These are phyloP conservation scores for Amanita rubescens DNA, from an alignment of 768 basidiomycete species.

Conservation along the genomic window DNA sequence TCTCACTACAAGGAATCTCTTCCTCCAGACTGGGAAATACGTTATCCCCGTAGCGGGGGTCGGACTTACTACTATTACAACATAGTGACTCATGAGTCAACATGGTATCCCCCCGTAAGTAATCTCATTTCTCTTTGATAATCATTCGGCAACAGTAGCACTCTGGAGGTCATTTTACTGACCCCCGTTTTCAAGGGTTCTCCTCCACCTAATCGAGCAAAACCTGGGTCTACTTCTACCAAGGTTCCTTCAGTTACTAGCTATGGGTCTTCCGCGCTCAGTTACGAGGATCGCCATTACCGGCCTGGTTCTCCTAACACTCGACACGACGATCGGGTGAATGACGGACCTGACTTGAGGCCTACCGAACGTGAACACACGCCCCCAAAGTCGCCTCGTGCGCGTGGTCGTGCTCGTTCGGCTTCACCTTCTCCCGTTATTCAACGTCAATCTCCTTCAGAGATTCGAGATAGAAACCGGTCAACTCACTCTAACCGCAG, in stretches of 20 bases:
- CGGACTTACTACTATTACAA: conserved; percentile 53
- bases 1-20: conserved; percentile 25
- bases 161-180: not conserved
- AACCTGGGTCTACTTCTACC: conserved; percentile 10
- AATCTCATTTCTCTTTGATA: conserved; percentile 10
- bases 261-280: conserved; percentile 15
- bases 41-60: conserved; percentile 40
- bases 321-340: conserved; percentile 15
- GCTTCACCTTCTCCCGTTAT: not conserved
- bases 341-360: not conserved
- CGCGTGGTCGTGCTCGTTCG: not conserved
- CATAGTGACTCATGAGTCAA: conserved; percentile 43
- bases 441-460: not conserved
- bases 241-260: conserved; percentile 11
- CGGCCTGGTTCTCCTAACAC: conserved; percentile 35
- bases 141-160: conserved; percentile 17
- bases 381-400: conserved; percentile 4
- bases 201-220: not conserved
- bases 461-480: not conserved
- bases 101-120: conserved; percentile 48
- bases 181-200: not conserved
- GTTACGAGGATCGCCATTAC: conserved; percentile 58
- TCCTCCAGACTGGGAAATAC: conserved; percentile 56
- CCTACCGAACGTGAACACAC: conserved; percentile 1
- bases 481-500: conserved; percentile 6